Evolutionary conservation across 768 basidiomycete genomes (phyloP), one percentile per base, ranked within the genome.

Genomic region (Imleria badia): DNA sequence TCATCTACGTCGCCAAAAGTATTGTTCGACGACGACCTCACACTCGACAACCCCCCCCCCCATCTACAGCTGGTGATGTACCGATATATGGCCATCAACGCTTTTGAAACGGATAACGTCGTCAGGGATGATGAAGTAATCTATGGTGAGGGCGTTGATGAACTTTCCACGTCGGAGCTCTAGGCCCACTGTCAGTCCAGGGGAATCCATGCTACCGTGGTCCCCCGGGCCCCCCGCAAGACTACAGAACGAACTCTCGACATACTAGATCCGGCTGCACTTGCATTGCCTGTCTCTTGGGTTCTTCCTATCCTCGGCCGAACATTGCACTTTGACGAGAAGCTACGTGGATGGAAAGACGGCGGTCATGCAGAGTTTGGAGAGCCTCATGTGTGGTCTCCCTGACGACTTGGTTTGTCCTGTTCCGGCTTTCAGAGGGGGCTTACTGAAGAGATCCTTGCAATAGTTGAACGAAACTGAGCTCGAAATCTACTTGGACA

Each of bases 81-180:
- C 62, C 83, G 94, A 54, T 98, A 99, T 71, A 97, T 99, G 94
- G 91, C 89, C 51, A 83, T 98, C 65, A 96, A 98, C 74, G 95
- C 96, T 3, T 99, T 98, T 66, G 97, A 97, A 42, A 98, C 96
- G 15, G 97, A 99, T 73, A 98, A 98, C 74, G 98, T 97, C 76
- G 80, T 99, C 41, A 89, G 96, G 40, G 97, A 99, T 65, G 96
- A 99, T 75, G 88, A 98, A 73, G 84, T 89, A 48, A 99, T 99
- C 62, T 78, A 90, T 60, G 72, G 79, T 2, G 96, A 99, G 75
- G 94, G 94, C 43, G 86, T 96, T 52, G 90, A 95, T 60, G 85
- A 87, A 45, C 82, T 99, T 7, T 93, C 93, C n/a, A 87, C 87
- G 5, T 80, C 89, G 1, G 96, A 99, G 69, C 81, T 99, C 4